These are phyloP conservation scores for Mallotus japonicus DNA, from an alignment of 441 rosid genomes.

Conservation along the genomic window DNA sequence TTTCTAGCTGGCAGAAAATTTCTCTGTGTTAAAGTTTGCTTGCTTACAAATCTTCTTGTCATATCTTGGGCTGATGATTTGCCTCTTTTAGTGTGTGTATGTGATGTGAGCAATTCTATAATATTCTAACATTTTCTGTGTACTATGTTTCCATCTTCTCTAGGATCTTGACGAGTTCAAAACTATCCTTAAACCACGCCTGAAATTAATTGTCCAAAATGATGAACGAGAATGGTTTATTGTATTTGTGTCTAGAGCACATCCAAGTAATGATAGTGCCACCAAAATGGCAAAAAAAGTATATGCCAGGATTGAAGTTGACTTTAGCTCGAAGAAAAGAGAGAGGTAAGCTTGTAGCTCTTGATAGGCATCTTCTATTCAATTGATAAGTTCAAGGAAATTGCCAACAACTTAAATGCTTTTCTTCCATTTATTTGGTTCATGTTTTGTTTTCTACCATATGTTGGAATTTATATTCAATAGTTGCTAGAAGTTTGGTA, in stretches of 20 bases:
- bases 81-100: background rate
- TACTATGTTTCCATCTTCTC: slow-evolving; percentile 10
- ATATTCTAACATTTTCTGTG: slow-evolving; percentile 19
- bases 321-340: slow-evolving; percentile 92
- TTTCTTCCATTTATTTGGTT: background rate
- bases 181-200: slow-evolving; percentile 90
- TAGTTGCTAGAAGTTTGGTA: background rate
- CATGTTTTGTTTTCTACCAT: background rate
- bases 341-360: slow-evolving; percentile 59
- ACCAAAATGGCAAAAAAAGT: slow-evolving; percentile 85
- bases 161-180: slow-evolving; percentile 99
- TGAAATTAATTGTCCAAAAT: slow-evolving; percentile 86
- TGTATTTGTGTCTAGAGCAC: slow-evolving; percentile 92
- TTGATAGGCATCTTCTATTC: slow-evolving; percentile 14
- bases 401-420: slow-evolving; percentile 3
- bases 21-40: background rate
- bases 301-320: slow-evolving; percentile 91
- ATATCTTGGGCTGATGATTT: background rate
- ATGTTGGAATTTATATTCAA: background rate
- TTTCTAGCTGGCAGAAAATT: too few species aligned
- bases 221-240: slow-evolving; percentile 98
- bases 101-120: background rate
- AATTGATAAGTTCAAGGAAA: background rate
- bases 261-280: slow-evolving; percentile 89
- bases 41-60: slow-evolving; percentile 7